phyloP scores from a whole-genome alignment of 495 filamentous ascomycete genomes.

The Aspergillus incahuasiensis region DNA sequence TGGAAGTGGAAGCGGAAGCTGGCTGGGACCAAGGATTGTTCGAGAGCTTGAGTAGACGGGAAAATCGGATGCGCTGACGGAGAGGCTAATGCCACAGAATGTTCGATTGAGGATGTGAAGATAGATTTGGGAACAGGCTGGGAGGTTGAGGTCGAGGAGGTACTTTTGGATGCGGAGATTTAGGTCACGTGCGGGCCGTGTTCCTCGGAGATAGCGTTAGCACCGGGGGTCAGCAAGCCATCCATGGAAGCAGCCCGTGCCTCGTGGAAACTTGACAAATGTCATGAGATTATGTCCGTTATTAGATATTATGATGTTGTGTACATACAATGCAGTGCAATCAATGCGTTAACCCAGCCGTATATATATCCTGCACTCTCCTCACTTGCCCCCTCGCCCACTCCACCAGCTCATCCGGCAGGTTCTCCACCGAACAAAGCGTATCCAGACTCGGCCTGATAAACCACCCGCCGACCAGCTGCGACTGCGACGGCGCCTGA shows the following conservation, averaged over 20 bases:
- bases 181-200: constrained; percentile 3
- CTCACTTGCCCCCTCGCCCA: constrained; percentile 33
- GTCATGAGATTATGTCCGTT: not conserved
- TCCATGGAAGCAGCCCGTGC: not conserved
- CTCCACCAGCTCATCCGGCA: constrained; percentile 23
- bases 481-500: constrained; percentile 30
- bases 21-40: not conserved
- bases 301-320: too few relatives aligned
- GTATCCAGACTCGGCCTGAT: constrained; percentile 24
- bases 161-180: constrained; percentile 12
- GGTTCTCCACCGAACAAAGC: constrained; percentile 15
- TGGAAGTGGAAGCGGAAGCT: not conserved
- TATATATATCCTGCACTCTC: constrained; percentile 32
- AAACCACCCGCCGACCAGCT: constrained; percentile 38
- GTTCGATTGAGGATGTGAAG: not conserved
- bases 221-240: not conserved
- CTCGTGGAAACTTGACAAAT: not conserved
- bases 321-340: not conserved
- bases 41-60: not conserved
- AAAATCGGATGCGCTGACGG: not conserved
- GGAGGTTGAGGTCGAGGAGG: not conserved
- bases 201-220: not conserved
- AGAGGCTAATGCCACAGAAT: not conserved
- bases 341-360: constrained; percentile 3
- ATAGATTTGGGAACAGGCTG: not conserved